Conservation (phyloP, 768 basidiomycete genomes). For the Lentinula aciculospora region DNA sequence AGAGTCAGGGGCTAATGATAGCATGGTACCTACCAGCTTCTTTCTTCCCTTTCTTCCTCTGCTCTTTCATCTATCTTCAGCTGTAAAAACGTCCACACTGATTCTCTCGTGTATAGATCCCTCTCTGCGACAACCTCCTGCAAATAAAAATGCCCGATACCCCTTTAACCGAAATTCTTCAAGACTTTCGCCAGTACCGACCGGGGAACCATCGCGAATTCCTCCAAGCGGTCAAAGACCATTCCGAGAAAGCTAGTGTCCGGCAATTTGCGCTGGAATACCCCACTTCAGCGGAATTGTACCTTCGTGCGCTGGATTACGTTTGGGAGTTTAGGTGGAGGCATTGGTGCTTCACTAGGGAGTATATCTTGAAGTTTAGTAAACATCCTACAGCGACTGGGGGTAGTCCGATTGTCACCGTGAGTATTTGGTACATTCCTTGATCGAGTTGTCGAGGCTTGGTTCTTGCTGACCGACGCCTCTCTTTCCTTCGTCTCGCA, state of each 20-base stretch:
- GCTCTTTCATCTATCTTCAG: too few species aligned
- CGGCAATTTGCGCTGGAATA: constrained; percentile 17
- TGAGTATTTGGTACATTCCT: not conserved
- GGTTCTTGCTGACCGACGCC: not conserved
- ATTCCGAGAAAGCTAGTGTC: constrained; percentile 12
- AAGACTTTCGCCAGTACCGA: constrained; percentile 25
- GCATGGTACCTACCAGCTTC: not conserved
- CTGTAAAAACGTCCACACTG: too few species aligned
- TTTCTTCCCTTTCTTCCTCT: too few species aligned
- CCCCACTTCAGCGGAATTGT: constrained; percentile 14
- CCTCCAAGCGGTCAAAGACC: constrained; percentile 18
- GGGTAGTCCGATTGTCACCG: constrained; percentile 16
- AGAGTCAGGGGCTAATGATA: constrained; percentile 25
- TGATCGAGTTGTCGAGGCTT: too few species aligned
- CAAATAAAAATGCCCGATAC: constrained; percentile 22
- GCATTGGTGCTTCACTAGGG: constrained; percentile 28
- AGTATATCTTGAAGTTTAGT: constrained; percentile 23
- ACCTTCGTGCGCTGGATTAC: constrained; percentile 19
- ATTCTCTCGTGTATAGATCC: constrained; percentile 15
- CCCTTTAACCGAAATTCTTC: constrained; percentile 22
- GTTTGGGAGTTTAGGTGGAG: constrained; percentile 24
- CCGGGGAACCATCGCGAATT: constrained; percentile 22
- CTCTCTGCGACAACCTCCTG: constrained; percentile 26
- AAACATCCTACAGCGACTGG: constrained; percentile 23
- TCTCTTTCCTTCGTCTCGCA: not conserved